A percentile compares a stretch with the other conserved stretches of the same genome.
Evolutionary conservation across 306 rosid genomes (phyloP).

Genomic region (Sicyos edulis): DNA sequence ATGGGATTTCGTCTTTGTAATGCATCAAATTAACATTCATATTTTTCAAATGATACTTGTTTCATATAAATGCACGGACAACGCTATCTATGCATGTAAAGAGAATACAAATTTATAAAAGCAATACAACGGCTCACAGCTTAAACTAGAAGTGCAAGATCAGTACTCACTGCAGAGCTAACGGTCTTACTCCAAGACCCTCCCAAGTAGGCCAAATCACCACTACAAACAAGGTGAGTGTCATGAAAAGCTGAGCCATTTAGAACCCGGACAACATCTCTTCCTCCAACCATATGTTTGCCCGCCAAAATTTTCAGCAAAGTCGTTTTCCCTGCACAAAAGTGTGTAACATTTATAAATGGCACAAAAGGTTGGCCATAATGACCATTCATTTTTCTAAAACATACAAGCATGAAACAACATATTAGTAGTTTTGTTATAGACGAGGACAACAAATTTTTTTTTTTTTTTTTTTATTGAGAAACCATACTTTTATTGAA

Average conservation of each 20-base stretch:
- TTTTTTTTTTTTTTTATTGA: too few relatives aligned
- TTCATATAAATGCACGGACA: neutral
- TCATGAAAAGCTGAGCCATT: conserved; percentile 84
- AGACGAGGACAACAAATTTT: too few relatives aligned
- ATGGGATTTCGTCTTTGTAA: neutral
- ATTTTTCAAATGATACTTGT: neutral
- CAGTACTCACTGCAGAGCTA: conserved; percentile 73
- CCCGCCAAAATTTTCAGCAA: conserved; percentile 81
- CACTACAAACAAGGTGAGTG: conserved; percentile 71
- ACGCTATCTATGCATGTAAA: neutral
- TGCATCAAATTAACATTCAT: neutral
- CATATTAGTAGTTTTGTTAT: neutral
- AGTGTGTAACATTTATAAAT: neutral
- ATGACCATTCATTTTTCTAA: neutral
- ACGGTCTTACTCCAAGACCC: conserved; percentile 90
- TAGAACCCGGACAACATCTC: conserved; percentile 84
- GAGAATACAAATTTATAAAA: neutral
- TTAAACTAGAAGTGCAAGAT: neutral
- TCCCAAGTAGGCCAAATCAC: conserved; percentile 89
- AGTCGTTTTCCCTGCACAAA: conserved; percentile 73
- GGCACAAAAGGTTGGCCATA: neutral
- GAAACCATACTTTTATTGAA: neutral
- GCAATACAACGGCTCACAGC: neutral
- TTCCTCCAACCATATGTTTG: conserved; percentile 94
- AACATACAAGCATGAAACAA: neutral